Base-by-base conservation (phyloP, 345 rosid species). In the Viola odorata region DNA sequence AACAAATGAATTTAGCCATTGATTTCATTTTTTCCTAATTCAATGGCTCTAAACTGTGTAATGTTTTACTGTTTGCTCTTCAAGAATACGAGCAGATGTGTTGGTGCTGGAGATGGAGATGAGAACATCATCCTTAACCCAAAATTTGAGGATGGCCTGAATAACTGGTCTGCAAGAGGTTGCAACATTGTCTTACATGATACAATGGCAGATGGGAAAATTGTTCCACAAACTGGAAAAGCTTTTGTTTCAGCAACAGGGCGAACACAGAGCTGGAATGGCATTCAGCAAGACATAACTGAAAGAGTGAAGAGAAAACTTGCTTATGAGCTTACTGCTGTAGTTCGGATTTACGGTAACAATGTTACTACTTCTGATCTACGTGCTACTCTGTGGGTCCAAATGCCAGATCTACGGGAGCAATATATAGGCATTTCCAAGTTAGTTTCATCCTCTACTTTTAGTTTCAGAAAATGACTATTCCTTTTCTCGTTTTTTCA, bases 131-230 rank as follows among this genome's bases (percentile, higher is more conserved):
- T 90, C 62, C 54, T 83, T 41, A 94, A 94, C 68, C 90, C 99
- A 42, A 75, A 73, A 55, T 94, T 94, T 66, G 85, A 82, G 13
- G 89, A 87, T 55, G 97, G 97, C 45, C 81, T 82, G 37, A 82
- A 76, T 67, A 85, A 88, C 69, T 90, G 97, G 98, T 81, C 99
- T 8, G 97, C 88, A 75, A 86, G 95, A 81, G 95, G 97, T 65
- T 90, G 97, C 78, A 86, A 75, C 76, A 73, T 90, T 68, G 77
- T 58, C 62, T 72, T 87, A 54, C 95, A 84, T 68, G 96, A 90
- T 50, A 85, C 97, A 39, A 77, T 84, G 80, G 91, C 78, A 8
- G 86, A 76, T 70, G 91, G 95, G 57, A 83, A 78, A 73, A 82
- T 90, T 69, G 68, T 83, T 50, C 99, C 95, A 0, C 73, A 67